Base-by-base conservation (phyloP, 257 asterid species). In the Lithospermum erythrorhizon region DNA sequence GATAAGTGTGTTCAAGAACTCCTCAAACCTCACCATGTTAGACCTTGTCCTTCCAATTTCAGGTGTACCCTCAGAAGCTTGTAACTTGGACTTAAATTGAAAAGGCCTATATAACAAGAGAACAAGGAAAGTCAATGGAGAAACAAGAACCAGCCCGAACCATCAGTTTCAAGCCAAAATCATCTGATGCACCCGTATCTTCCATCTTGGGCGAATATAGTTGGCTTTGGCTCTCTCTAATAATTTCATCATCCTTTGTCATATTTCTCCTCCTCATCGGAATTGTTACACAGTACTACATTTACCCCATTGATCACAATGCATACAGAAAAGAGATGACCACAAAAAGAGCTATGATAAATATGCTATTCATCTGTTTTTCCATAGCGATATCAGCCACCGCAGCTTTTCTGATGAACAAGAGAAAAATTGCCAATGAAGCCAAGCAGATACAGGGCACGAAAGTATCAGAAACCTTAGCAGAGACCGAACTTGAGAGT, bases 141-240 rank as follows among this genome's bases (percentile, higher is more conserved):
- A 64, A 75, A 68, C 21, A 59, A 1, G 64, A 66, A 48, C 66
- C 74, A 9, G 73, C 78, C 48, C 76, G 78, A 23, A 69, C 82
- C 45, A 55, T 93, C 17, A 60, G 64, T 58, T 86, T 93, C 89
- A 81, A 79, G 37, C 94, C 98, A 4, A 52, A 70, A 18, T 27
- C 81, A 29, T 63, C 80, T 1, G 95, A 93, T 65, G 74, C 67
- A 18, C 91, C 95, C 55, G 73, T 93, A 20, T 66, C 87, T 62
- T 79, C 95, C 6, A 63, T 81, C 17, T 66, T 89, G 27, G 97
- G 98, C 63, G 87, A 77, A 66, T 76, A 86, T 55, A 77, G 84
- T n/a, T 89, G 96, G 95, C 83, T 93, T 5, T 93, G 97, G 95
- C 86, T 93, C 0, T 94, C 89, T 0, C 89, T 85, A 0, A 89